Percentiles rank a stretch among this genome's conserved stretches.
These are phyloP conservation scores for Lasiodiplodia theobromae DNA, from an alignment of 2,329 filamentous ascomycete genomes.

Conservation along the genomic window DNA sequence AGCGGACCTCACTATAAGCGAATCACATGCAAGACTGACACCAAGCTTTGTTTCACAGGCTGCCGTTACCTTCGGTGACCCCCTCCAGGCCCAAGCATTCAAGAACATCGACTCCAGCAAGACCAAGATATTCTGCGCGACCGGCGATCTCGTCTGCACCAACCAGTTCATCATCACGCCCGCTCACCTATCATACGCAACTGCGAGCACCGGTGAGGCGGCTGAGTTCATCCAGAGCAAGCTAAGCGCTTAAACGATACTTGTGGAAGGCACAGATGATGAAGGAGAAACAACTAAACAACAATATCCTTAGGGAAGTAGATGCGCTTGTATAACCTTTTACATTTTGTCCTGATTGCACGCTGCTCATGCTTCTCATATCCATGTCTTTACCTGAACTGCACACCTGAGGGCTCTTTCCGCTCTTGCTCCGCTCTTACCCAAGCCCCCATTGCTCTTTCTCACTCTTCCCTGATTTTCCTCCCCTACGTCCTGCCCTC, in stretches of 20 bases:
- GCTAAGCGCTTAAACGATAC: background rate
- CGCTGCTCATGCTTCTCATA: background rate
- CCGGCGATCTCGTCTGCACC: slow-evolving; percentile 19
- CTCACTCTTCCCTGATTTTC: background rate
- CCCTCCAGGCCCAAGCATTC: slow-evolving; percentile 40
- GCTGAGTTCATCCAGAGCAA: slow-evolving; percentile 4
- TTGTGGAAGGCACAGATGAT: background rate
- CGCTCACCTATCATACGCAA: slow-evolving; percentile 15
- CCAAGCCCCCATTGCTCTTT: no score
- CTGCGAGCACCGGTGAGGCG: background rate
- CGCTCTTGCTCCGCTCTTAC: background rate
- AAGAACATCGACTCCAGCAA: slow-evolving; percentile 2
- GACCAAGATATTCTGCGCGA: slow-evolving; percentile 20
- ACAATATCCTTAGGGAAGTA: background rate
- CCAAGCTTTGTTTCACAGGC: slow-evolving; percentile 30
- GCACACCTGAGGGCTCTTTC: background rate
- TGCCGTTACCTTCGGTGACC: slow-evolving; percentile 48
- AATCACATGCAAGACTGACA: background rate
- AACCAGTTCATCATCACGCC: slow-evolving; percentile 19
- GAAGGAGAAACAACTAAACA: background rate
- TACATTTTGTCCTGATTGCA: background rate
- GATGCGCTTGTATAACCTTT: background rate
- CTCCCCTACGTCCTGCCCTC: background rate
- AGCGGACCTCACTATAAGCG: no score
- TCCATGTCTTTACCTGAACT: background rate